Percentiles rank a stretch among this genome's conserved stretches.
These are phyloP conservation scores for Neurospora sp. DNA, from an alignment of 495 filamentous ascomycete genomes.

Conservation along the genomic window DNA sequence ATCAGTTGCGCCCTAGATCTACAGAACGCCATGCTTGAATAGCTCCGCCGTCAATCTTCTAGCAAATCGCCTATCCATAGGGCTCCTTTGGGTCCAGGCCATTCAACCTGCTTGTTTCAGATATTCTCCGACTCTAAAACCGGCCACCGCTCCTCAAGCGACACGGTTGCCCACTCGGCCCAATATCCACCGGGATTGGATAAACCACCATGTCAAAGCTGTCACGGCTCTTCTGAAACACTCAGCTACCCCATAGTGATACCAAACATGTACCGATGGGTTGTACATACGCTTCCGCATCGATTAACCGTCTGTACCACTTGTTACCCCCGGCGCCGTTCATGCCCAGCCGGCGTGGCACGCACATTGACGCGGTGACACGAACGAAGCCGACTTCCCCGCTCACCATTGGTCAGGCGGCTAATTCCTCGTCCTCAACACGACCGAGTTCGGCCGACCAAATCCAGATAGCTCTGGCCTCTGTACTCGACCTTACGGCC, in stretches of 20 bases:
- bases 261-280: not conserved
- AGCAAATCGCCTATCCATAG: not conserved
- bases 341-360: constrained; percentile 8
- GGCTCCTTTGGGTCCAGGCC: not conserved
- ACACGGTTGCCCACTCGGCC: not conserved
- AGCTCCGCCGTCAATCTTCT: not conserved
- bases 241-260: constrained; percentile 1
- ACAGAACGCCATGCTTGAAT: not conserved
- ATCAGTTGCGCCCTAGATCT: not conserved
- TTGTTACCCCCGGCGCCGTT: not conserved
- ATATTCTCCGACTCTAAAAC: not conserved
- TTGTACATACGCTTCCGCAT: not conserved
- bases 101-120: not conserved
- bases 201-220: constrained; percentile 1
- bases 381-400: not conserved
- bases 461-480: not conserved
- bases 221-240: constrained; percentile 6
- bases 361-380: constrained; percentile 2
- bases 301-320: constrained; percentile 2
- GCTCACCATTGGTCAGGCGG: constrained; percentile 1
- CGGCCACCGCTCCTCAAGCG: not conserved
- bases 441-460: not conserved
- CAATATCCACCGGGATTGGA: not conserved
- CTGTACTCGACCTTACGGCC: constrained; percentile 1
- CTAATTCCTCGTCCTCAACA: not conserved